Evolutionary conservation across 225 moss, liverwort and hornwort genomes (phyloP), one percentile per base, ranked within the genome.

Genomic region (Physcomitrellopsis africana): DNA sequence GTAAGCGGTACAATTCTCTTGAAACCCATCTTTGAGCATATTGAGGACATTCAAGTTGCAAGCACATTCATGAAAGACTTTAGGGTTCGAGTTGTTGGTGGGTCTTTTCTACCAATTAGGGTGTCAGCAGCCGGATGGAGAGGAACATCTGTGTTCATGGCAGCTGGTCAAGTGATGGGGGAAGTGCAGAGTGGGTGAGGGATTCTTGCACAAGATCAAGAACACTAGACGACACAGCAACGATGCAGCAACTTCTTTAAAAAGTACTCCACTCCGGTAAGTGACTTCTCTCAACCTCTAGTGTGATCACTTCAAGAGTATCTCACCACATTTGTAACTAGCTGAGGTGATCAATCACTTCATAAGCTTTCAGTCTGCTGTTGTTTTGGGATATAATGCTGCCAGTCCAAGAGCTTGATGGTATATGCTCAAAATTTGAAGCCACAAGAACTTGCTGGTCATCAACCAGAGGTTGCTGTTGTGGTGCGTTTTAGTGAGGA

Each of bases 181-280:
- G 49, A 45, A 78, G 79, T 70, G 59, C 74, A 87, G 86, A 82
- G 84, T 82, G 86, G 86, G 67, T 87, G 89, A 84, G 89, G 89
- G 0, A 84, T 89, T 18, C 87, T 85, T 52, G 86, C 87, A 41
- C 82, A 80, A 84, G 86, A 77, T 11, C 75, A 82, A 70, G 82
- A 86, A 61, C 78, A n/a, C 66, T 80, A 84, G 13, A 63, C 73
- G 20, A 70, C 79, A 27, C 72, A 62, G 53, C 84, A 84, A 51
- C 86, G 80, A 79, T 89, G 89, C 63, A 86, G 67, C 73, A 80
- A 82, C 3, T 89, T 86, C 47, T 82, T 85, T 42, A 44, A 49
- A 26, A 82, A 81, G 41, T 81, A 86, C 32, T 65, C 76, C 14
- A 71, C 77, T 54, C 54, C 58, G 55, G 84, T 86, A 73, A 69